Evolutionary conservation across 805 yeast species (phyloP), one percentile per base, ranked within the genome.

Genomic region (Zygosaccharomyces pseudorouxii): DNA sequence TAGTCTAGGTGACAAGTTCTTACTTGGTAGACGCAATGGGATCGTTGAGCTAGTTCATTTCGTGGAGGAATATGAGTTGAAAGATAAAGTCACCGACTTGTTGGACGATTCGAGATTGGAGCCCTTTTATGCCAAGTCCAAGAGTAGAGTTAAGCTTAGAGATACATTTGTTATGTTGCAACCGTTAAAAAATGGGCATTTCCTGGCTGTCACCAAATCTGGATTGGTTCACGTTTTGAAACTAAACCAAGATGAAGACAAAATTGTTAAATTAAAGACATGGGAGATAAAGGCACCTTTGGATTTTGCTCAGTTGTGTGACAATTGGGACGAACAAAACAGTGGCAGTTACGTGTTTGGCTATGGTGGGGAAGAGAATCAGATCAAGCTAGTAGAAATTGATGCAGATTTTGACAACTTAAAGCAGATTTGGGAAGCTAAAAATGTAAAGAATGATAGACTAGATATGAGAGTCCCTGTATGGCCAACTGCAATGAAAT

Each of bases 391-490:
- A 28, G 56, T 59, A 5, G 58, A 60, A 36, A 35, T 59, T 11
- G 52, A 56, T 3, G 58, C 64, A 5, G 55, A 53, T 38, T 59
- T 52, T 18, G 55, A 19, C 47, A 60, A 40, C 56, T 67, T 52
- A 60, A 65, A 57, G 58, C 55, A 59, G 59, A 52, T 84, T 4
- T 90, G 85, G 75, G 74, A 77, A 55, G 96, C 85, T 2, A 86
- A 86, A 62, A 89, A 89, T 64, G 95, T 89, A n/a, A 80, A 84
- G 51, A 82, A 87, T 57, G 86, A 85, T 67, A 79, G 77, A 53
- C 69, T 92, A 25, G 95, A 86, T 57, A 69, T 93, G 53, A 76
- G 89, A 50, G 93, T 83, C 5, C 96, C 95, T 3, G 78, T 92
- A 9, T 84, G 95, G 86, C 70, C 70, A 16, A 76, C 88, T 35